Percentiles rank a stretch among this genome's conserved stretches.
Conservation (phyloP, 345 rosid genomes). For the Rhodomyrtus tomentosa region DNA sequence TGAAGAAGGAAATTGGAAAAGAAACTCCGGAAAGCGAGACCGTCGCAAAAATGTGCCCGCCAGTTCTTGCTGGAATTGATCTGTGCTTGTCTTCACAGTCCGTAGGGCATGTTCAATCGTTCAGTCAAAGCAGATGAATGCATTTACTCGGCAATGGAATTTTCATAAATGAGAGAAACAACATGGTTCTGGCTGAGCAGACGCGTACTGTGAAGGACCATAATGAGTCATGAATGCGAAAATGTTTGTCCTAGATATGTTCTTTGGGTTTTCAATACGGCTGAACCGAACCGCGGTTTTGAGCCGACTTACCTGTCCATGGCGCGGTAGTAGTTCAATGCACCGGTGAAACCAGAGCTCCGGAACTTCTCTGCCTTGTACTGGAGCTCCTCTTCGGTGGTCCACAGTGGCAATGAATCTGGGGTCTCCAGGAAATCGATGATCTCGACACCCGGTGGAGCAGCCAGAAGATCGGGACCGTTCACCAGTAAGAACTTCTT, state of each 20-base stretch:
- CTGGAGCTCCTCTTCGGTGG: slow-evolving; percentile 18
- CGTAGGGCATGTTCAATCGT: neutral
- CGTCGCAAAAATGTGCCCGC: neutral
- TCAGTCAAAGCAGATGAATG: neutral
- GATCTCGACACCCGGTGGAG: slow-evolving; percentile 9
- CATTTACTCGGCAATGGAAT: neutral
- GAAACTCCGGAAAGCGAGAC: neutral
- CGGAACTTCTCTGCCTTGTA: slow-evolving; percentile 12
- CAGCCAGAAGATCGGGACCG: slow-evolving; percentile 13
- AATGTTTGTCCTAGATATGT: neutral
- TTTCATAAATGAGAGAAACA: neutral
- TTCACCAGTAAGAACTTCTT: slow-evolving; percentile 14
- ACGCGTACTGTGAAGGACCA: neutral
- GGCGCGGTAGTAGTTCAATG: slow-evolving; percentile 15
- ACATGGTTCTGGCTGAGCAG: neutral
- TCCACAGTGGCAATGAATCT: slow-evolving; percentile 10
- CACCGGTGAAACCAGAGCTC: slow-evolving; percentile 17
- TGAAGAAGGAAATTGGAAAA: neutral
- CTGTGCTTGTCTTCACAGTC: neutral
- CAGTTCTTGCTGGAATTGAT: neutral
- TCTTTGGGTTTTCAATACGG: neutral
- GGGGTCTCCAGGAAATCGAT: slow-evolving; percentile 21
- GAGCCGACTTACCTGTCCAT: slow-evolving; percentile 4
- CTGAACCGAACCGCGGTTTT: neutral
- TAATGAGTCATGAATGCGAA: neutral